Percentiles rank a stretch among this genome's conserved stretches.
phyloP scores from a whole-genome alignment of 1,284 basidiomycete genomes.

The Leccinum laetum region DNA sequence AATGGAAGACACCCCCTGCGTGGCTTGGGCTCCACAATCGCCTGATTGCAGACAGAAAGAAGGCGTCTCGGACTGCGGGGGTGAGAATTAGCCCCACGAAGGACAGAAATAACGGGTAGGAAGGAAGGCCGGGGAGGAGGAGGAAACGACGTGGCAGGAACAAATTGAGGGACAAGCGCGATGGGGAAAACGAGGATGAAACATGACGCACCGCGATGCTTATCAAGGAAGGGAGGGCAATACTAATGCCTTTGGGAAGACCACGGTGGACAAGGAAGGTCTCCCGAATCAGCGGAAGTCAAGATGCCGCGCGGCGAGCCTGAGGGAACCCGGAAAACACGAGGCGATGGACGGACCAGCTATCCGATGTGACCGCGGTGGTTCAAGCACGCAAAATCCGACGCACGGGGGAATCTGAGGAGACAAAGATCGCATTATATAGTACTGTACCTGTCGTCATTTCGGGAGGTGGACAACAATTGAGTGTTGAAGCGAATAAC shows the following conservation, averaged over 20 bases:
- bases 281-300: constrained; percentile 5
- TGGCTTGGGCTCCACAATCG: constrained; percentile 16
- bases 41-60: constrained; percentile 3
- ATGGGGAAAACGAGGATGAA: not conserved
- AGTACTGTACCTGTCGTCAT: not conserved
- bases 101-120: constrained; percentile 11
- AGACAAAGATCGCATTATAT: not conserved
- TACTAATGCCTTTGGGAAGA: constrained; percentile 1
- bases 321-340: constrained; percentile 18
- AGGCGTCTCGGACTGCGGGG: constrained; percentile 14
- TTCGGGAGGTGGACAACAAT: constrained; percentile 6
- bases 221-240: constrained; percentile 18
- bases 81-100: constrained; percentile 14
- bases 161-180: not conserved
- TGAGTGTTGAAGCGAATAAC: not conserved
- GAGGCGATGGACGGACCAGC: constrained; percentile 20
- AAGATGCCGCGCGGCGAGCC: constrained; percentile 12
- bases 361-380: constrained; percentile 7
- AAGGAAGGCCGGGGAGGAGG: not conserved
- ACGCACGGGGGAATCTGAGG: not conserved
- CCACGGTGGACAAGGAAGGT: constrained; percentile 7
- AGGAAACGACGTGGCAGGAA: not conserved
- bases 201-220: constrained; percentile 17
- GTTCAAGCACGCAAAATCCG: not conserved
- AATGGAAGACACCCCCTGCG: constrained; percentile 19